phyloP scores from a whole-genome alignment of 2,329 filamentous ascomycete species.

The Chaetothyriales sp. region DNA sequence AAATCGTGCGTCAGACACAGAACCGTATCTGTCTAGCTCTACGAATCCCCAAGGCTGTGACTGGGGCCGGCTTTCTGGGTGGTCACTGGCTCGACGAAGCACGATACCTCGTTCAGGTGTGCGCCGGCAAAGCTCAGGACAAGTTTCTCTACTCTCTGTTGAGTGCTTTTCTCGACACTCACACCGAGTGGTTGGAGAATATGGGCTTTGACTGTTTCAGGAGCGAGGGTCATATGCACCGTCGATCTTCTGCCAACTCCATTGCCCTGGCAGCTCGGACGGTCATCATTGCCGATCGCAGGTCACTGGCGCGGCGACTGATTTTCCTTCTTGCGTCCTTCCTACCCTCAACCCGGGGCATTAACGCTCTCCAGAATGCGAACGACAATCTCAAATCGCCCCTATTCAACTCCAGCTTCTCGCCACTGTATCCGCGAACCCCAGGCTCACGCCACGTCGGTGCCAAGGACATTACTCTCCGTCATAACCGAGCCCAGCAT shows the following conservation, averaged over 20 bases:
- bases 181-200: slow-evolving; percentile 44
- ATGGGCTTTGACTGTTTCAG: slow-evolving; percentile 41
- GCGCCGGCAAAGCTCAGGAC: slow-evolving; percentile 41
- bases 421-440: neutral
- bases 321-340: slow-evolving; percentile 45
- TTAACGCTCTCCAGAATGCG: slow-evolving; percentile 6
- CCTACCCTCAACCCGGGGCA: slow-evolving; percentile 26
- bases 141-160: slow-evolving; percentile 45
- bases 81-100: slow-evolving; percentile 47
- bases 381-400: slow-evolving; percentile 8
- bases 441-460: neutral
- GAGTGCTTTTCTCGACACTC: slow-evolving; percentile 44
- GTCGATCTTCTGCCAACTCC: neutral
- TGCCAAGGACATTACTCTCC: neutral
- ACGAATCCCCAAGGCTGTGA: slow-evolving; percentile 41
- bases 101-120: slow-evolving; percentile 39
- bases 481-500: neutral
- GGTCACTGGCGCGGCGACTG: slow-evolving; percentile 43
- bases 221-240: slow-evolving; percentile 20
- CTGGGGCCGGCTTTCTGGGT: slow-evolving; percentile 36
- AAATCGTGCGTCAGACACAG: slow-evolving; percentile 32
- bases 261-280: slow-evolving; percentile 35
- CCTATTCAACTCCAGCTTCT: slow-evolving; percentile 9
- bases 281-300: slow-evolving; percentile 42
- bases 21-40: slow-evolving; percentile 39